phyloP scores from a whole-genome alignment of 1,139 yeast species.

The Hyphopichia wangnamkhiaoensis region DNA sequence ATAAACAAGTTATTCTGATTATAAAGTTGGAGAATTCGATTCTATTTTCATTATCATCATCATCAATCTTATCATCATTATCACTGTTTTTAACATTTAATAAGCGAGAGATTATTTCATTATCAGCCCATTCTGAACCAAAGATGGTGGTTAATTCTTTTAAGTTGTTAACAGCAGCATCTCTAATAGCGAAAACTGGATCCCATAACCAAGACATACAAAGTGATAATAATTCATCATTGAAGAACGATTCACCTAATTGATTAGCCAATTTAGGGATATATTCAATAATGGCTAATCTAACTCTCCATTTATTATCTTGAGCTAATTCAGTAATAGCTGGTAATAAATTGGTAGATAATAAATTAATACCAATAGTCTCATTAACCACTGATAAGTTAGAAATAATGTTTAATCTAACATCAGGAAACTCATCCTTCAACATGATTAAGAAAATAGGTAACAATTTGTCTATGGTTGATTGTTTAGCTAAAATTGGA shows the following conservation, averaged over 20 bases:
- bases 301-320: slow-evolving; percentile 96
- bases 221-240: slow-evolving; percentile 83
- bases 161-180: slow-evolving; percentile 89
- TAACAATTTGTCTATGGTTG: slow-evolving; percentile 77
- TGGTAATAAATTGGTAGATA: slow-evolving; percentile 86
- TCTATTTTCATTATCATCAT: slow-evolving; percentile 33
- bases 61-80: slow-evolving; percentile 22
- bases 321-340: slow-evolving; percentile 96
- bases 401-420: slow-evolving; percentile 89
- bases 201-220: slow-evolving; percentile 99
- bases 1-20: slow-evolving; percentile 86
- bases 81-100: slow-evolving; percentile 36
- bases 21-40: slow-evolving; percentile 68
- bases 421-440: slow-evolving; percentile 96
- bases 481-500: slow-evolving; percentile 81
- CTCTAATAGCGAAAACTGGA: slow-evolving; percentile 92
- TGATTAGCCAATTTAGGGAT: slow-evolving; percentile 96
- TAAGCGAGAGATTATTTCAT: slow-evolving; percentile 77
- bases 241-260: slow-evolving; percentile 89
- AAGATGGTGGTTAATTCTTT: slow-evolving; percentile 80
- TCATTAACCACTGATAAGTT: slow-evolving; percentile 90
- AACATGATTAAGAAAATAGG: slow-evolving; percentile 93
- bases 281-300: slow-evolving; percentile 95
- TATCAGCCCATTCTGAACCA: slow-evolving; percentile 93
- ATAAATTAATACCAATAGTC: slow-evolving; percentile 86